Evolutionary conservation across 352 stramenopile species (phyloP).

Genomic region (Pythium aristosporum): DNA sequence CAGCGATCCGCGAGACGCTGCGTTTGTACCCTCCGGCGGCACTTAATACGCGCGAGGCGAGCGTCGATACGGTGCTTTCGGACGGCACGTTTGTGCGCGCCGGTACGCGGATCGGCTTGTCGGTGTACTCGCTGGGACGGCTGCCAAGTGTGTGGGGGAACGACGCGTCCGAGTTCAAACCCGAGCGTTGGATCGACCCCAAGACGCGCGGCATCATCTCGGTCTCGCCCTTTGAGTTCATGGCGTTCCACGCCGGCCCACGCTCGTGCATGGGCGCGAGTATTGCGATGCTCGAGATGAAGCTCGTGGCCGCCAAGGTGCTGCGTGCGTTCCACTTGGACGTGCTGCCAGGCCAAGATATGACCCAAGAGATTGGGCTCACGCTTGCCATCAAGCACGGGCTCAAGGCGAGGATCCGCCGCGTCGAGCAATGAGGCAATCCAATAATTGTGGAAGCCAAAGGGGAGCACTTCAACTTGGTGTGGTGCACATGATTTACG

Average conservation of each 20-base stretch:
- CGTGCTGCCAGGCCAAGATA: constrained; percentile 32
- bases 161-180: constrained; percentile 47
- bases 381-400: constrained; percentile 50
- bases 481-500: background rate
- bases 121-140: constrained; percentile 51
- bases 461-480: constrained; percentile 1
- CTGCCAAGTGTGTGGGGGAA: constrained; percentile 53
- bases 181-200: constrained; percentile 57
- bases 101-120: constrained; percentile 49
- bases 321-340: constrained; percentile 51
- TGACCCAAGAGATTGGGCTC: constrained; percentile 47
- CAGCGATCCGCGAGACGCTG: constrained; percentile 58
- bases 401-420: constrained; percentile 11
- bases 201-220: constrained; percentile 36
- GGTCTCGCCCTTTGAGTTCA: constrained; percentile 59
- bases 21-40: constrained; percentile 54
- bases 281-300: constrained; percentile 76
- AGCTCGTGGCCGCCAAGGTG: constrained; percentile 49
- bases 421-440: background rate
- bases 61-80: constrained; percentile 44
- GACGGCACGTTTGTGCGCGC: constrained; percentile 68
- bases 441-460: background rate
- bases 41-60: constrained; percentile 42
- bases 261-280: constrained; percentile 65
- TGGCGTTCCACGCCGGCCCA: constrained; percentile 62